Evolutionary conservation across 139 green algal species (phyloP), one percentile per base, ranked within the genome.

Genomic region (Chlamydomonas urium): DNA sequence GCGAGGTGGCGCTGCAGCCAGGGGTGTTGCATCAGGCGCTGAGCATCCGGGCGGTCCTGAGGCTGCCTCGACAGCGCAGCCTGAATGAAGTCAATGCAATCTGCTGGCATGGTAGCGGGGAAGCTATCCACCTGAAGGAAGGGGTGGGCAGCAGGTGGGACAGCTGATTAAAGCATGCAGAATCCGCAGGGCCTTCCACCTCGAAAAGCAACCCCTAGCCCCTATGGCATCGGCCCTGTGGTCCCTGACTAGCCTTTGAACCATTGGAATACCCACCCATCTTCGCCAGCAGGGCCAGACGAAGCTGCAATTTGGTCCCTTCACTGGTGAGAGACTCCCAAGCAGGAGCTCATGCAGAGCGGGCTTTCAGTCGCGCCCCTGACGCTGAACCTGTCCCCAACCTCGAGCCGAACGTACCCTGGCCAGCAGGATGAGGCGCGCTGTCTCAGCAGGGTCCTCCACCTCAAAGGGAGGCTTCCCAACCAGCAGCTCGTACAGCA

Each of bases 401-500:
- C 10, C 10, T 50, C 14, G 42, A 8, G 42, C 14, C 42, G 10
- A 8, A 50, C 14, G 10, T 24, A 8, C 42, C 42, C 42, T 82
- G 62, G 69, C 74, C 67, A 85, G 75, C 76, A 92, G 84, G 78
- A 96, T 96, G 36, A 87, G 79, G n/a, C 69, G 75, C 67, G 83
- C 83, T 1, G 90, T 94, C 72, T 91, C 67, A 19, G 82, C 75
- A 62, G 90, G 84, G 28, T 88, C 83, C 45, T 93, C 89, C 2
- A 92, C 79, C 62, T 81, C 73, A 35, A 83, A 87, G 0, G 81
- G 81, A 17, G 81, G 67, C 28, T 60, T 59, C 24, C 81, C 81
- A 3, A 73, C 56, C 38, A 83, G 66, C n/a, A 87, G 72, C 72
- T 87, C 81, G 59, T 79, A 87, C 8, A 75, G 66, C 35, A 87